A percentile compares a stretch with the other conserved stretches of the same genome.
These are phyloP conservation scores for Cryptococcus sp. DNA, from an alignment of 1,284 basidiomycete species.

Conservation along the genomic window DNA sequence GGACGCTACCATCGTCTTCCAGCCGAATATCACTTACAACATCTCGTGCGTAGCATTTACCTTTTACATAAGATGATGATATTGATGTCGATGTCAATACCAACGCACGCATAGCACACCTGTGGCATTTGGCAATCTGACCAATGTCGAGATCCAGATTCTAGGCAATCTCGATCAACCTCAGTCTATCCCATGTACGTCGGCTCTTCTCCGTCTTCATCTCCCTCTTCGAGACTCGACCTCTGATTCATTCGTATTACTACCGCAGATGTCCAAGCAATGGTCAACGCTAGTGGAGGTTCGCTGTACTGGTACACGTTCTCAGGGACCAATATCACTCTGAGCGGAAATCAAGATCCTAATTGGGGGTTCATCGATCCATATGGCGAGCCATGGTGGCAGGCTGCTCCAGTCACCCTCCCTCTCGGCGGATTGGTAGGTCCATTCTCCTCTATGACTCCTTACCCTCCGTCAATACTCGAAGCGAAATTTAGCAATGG, in stretches of 20 bases:
- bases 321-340: constrained; percentile 19
- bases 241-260: no score
- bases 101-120: constrained; percentile 7
- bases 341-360: constrained; percentile 21
- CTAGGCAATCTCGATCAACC: constrained; percentile 7
- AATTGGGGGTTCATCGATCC: constrained; percentile 23
- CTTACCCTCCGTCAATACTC: background rate
- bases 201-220: constrained; percentile 53
- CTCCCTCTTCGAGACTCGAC: constrained; percentile 26
- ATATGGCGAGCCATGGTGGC: constrained; percentile 13
- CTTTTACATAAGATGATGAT: background rate
- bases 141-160: constrained; percentile 53
- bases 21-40: constrained; percentile 13
- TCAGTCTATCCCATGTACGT: constrained; percentile 9
- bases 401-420: constrained; percentile 10
- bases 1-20: constrained; percentile 12
- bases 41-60: constrained; percentile 10
- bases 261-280: constrained; percentile 44
- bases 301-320: constrained; percentile 24
- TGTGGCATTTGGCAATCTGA: constrained; percentile 17
- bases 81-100: no score
- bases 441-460: background rate
- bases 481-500: background rate
- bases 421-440: constrained; percentile 14
- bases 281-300: constrained; percentile 26